Conservation (phyloP, 2,329 filamentous ascomycete species). For the Penicillium crustosum region DNA sequence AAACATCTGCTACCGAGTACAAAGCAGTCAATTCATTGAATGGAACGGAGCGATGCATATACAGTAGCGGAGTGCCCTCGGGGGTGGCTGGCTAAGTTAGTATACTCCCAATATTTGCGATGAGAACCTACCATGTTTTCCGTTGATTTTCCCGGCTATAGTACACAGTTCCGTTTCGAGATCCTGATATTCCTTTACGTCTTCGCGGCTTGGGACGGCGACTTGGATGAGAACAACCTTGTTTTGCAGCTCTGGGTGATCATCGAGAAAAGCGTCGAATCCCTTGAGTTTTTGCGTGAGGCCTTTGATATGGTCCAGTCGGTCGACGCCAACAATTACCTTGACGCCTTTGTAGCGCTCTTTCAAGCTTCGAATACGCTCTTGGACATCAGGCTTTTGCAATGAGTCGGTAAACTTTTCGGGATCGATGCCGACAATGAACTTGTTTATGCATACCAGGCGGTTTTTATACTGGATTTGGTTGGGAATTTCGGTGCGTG, state of each 20-base stretch:
- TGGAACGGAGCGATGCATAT: slow-evolving; percentile 88
- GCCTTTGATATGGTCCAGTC: slow-evolving; percentile 95
- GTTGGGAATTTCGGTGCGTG: slow-evolving; percentile 68
- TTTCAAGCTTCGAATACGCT: slow-evolving; percentile 74
- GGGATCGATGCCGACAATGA: slow-evolving; percentile 92
- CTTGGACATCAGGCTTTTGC: slow-evolving; percentile 71
- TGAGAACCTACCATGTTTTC: slow-evolving; percentile 66
- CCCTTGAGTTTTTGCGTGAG: slow-evolving; percentile 92
- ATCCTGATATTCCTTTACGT: slow-evolving; percentile 95
- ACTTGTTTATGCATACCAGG: slow-evolving; percentile 80
- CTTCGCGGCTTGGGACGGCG: slow-evolving; percentile 77
- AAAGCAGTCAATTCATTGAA: slow-evolving; percentile 93
- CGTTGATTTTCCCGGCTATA: slow-evolving; percentile 89
- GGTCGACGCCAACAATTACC: slow-evolving; percentile 88
- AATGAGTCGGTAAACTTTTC: slow-evolving; percentile 87
- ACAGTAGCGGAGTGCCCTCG: slow-evolving; percentile 94
- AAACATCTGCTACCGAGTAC: slow-evolving; percentile 84
- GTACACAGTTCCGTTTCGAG: slow-evolving; percentile 87
- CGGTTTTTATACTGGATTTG: slow-evolving; percentile 82
- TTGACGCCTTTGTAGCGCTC: slow-evolving; percentile 87
- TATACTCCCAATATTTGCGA: background rate
- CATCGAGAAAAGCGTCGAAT: slow-evolving; percentile 85
- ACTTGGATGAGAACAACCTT: slow-evolving; percentile 93
- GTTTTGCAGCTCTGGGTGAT: slow-evolving; percentile 90
- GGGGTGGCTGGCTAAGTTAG: slow-evolving; percentile 62